A percentile compares a stretch with the other conserved stretches of the same genome.
phyloP scores from a whole-genome alignment of 2,329 filamentous ascomycete genomes.

The Aureobasidium sp. region DNA sequence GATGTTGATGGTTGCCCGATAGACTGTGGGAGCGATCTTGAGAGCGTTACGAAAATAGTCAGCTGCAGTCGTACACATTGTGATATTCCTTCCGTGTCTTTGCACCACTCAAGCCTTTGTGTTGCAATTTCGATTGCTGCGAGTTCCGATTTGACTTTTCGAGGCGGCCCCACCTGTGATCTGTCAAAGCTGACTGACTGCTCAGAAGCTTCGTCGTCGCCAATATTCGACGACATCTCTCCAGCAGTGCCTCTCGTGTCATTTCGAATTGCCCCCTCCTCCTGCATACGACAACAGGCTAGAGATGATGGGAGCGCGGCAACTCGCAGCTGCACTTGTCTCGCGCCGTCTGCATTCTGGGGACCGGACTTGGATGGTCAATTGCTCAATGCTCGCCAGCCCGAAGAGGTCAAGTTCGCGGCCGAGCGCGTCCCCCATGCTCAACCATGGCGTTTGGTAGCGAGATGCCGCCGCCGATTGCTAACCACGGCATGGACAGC shows the following conservation, averaged over 20 bases:
- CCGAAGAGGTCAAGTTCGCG: conserved; percentile 11
- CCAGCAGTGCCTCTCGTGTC: conserved; percentile 8
- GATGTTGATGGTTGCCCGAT: background rate
- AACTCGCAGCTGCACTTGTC: conserved; percentile 5
- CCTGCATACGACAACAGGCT: conserved; percentile 3
- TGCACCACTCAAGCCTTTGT: background rate
- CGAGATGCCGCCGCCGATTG: conserved; percentile 11
- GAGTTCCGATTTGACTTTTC: conserved; percentile 3
- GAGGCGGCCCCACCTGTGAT: conserved; percentile 8
- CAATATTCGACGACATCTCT: background rate
- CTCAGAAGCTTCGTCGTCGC: conserved; percentile 4
- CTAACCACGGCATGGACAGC: conserved; percentile 11
- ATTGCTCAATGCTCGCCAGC: conserved; percentile 7
- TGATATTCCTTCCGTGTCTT: background rate
- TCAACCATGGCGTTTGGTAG: conserved; percentile 11
- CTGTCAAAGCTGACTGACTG: conserved; percentile 11
- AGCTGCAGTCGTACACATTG: conserved; percentile 3
- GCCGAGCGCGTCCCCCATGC: conserved; percentile 13
- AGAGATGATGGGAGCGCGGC: background rate
- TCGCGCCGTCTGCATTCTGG: background rate
- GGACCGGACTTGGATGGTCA: background rate
- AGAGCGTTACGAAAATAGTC: background rate
- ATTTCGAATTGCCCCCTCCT: background rate
- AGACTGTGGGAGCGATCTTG: background rate
- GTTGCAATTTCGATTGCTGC: conserved; percentile 11